Base-by-base conservation (phyloP, 2,329 filamentous ascomycete species). In the Cadophora luteo-olivacea region DNA sequence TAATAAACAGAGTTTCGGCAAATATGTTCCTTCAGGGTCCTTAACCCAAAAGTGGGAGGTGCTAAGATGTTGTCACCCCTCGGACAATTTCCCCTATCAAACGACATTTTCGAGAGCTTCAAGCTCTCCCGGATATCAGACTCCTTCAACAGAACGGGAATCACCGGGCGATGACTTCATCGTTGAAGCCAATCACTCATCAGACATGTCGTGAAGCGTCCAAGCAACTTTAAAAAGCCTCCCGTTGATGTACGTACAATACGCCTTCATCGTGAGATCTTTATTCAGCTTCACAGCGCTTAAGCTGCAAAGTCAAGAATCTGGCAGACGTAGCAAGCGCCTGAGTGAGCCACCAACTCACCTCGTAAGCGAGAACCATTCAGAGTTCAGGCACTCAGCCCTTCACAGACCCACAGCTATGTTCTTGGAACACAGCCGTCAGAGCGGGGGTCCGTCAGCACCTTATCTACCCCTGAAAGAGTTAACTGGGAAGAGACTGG, bases 401-500 rank as follows among this genome's bases (percentile, higher is more conserved):
- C 29, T 65, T 48, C 19, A 48, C 48, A 55, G 52, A 60, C 61
- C 70, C 64, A 55, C 51, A 55, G 55, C 45, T 61, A 54, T 48
- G 63, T 68, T 68, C 65, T 64, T 64, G 65, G 61, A 62, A 65
- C 64, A 57, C 66, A 71, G 71, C 69, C 70, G 57, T 70, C 63
- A 33, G 48, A 66, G 66, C 54, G 71, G 36, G 68, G 64, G 66
- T 58, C 65, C 61, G 71, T 72, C 49, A 72, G 71, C 71, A 70
- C 69, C 62, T 65, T 71, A 72, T 66, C 49, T 29, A 41, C 57
- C 67, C 69, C 67, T 49, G 55, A 61, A 61, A 33, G n/a, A 58
- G 65, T 51, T 45, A 49, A 41, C 38, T 41, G 54, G 29, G 29
- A 51, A 52, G 22, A 68, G 62, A 63, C 25, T 45, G 57, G 61